phyloP scores from a whole-genome alignment of 768 basidiomycete species.

The Lyophyllum semitale region DNA sequence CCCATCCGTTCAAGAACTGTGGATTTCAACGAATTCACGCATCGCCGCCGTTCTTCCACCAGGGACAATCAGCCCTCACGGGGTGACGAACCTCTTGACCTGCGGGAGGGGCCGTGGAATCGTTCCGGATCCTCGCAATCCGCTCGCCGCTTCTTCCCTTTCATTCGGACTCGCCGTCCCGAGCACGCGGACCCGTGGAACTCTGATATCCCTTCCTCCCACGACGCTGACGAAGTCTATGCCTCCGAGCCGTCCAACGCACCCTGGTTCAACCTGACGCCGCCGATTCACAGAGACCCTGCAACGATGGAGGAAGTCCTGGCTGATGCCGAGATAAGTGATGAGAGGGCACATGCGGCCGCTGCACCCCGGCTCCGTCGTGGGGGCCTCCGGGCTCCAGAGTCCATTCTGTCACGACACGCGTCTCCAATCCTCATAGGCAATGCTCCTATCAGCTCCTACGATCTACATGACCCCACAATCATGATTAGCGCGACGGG shows the following conservation, averaged over 20 bases:
- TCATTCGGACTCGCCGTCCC: slow-evolving; percentile 46
- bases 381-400: slow-evolving; percentile 67
- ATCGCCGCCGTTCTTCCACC: slow-evolving; percentile 58
- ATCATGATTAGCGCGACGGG: slow-evolving; percentile 8
- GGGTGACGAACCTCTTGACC: slow-evolving; percentile 32
- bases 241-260: slow-evolving; percentile 21
- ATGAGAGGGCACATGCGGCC: slow-evolving; percentile 27
- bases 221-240: slow-evolving; percentile 12
- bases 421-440: slow-evolving; percentile 35
- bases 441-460: slow-evolving; percentile 6
- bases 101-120: slow-evolving; percentile 22
- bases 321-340: slow-evolving; percentile 31
- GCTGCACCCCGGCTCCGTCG: slow-evolving; percentile 59
- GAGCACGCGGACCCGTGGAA: slow-evolving; percentile 28
- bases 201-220: slow-evolving; percentile 21
- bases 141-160: slow-evolving; percentile 60
- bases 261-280: slow-evolving; percentile 27
- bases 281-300: slow-evolving; percentile 17
- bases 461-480: neutral
- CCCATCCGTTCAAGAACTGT: slow-evolving; percentile 52
- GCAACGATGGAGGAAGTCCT: slow-evolving; percentile 14
- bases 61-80: slow-evolving; percentile 34
- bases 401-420: slow-evolving; percentile 54
- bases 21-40: slow-evolving; percentile 75
- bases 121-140: slow-evolving; percentile 25